Base-by-base conservation (phyloP, 257 asterid genomes). In the Jacaranda copaia region DNA sequence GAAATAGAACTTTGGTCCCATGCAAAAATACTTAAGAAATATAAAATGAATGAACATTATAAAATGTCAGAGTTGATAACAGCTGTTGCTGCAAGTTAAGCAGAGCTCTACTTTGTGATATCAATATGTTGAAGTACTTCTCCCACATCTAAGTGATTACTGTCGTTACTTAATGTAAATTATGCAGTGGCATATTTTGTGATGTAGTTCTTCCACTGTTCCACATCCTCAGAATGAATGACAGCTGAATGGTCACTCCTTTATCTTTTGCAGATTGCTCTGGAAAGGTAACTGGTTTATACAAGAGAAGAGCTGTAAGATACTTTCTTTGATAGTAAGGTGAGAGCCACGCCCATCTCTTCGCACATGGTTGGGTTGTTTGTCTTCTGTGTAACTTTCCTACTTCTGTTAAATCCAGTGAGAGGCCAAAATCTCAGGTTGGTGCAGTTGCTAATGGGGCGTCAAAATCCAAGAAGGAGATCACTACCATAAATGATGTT, bases 251-350 rank as follows among this genome's bases (percentile, higher is more conserved):
- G 35, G 16, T 14, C 42, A 39, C 32, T 74, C 68, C 51, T 48
- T 78, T 76, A 74, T 64, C 74, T 70, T 63, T 81, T 85, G 82
- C 88, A 90, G 99, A 83, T 84, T 94, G 89, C 89, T 94, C 42
- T 88, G 88, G 95, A 88, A 88, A 85, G 96, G 97, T 81, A 94
- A 87, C 82, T 94, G 99, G 99, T 94, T 94, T 85, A 76, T 89
- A 57, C 96, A 94, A 85, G 99, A 92, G 89, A 91, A 92, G 84
- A 92, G 98, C 91, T 92, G 97, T 76, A 92, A 87, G 90, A 89
- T 94, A 85, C 96, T 94, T 72, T 86, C 98, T 70, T 79, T 89
- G 83, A 85, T 93, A 61, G 93, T 80, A 76, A 93, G 98, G 97
- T 93, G 84, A 25, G 81, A 63, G 58, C 60, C 19, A 14, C 56